Percentiles rank a stretch among this genome's conserved stretches.
Evolutionary conservation across 805 yeast species (phyloP).

Genomic region (Komagataella ulmi): DNA sequence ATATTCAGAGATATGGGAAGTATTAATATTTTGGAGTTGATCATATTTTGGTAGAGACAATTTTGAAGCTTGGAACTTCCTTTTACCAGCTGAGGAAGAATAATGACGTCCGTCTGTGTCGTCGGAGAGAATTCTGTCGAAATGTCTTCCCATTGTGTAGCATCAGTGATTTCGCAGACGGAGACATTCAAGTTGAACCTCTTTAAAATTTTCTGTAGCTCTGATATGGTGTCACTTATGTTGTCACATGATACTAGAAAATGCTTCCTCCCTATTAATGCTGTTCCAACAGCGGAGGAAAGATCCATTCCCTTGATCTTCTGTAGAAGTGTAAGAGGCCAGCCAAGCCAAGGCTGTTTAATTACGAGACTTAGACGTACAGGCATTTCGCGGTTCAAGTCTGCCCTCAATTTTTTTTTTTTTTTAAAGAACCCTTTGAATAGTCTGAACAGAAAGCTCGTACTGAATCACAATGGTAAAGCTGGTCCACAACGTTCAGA

Average conservation of each 20-base stretch:
- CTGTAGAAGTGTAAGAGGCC: not conserved
- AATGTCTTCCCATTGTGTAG: not conserved
- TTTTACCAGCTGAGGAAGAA: not conserved
- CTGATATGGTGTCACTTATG: constrained; percentile 5
- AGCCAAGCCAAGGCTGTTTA: no score
- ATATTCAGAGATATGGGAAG: not conserved
- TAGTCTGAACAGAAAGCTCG: no score
- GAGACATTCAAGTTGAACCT: not conserved
- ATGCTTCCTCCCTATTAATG: constrained; percentile 14
- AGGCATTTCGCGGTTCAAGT: not conserved
- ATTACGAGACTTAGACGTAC: no score
- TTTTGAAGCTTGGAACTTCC: not conserved
- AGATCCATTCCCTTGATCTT: constrained; percentile 4
- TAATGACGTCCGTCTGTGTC: not conserved
- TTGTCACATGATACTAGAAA: constrained; percentile 12
- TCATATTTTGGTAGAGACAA: not conserved
- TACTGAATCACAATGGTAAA: constrained; percentile 42
- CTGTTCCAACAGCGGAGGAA: constrained; percentile 10
- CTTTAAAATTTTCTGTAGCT: constrained; percentile 5
- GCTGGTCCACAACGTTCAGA: constrained; percentile 80
- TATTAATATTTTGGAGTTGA: not conserved
- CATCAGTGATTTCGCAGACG: not conserved
- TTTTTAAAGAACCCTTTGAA: not conserved
- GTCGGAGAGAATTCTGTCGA: not conserved
- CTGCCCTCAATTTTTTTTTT: not conserved